phyloP scores from a whole-genome alignment of 2,329 filamentous ascomycete genomes.

The Penicillium sp. region DNA sequence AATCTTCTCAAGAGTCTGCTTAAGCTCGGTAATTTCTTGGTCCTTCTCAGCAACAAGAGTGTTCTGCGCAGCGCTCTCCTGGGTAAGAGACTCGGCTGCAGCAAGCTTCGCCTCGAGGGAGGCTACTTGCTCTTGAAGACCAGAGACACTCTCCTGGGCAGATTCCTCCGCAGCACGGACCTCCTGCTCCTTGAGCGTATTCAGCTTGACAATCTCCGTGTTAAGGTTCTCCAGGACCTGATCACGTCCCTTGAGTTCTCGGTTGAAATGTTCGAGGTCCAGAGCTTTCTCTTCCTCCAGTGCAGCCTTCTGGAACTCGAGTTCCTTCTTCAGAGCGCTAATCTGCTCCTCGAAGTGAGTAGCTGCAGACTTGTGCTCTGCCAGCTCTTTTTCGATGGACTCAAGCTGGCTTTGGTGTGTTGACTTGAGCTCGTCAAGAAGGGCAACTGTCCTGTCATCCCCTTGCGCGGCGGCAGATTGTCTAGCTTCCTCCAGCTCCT shows the following conservation, averaged over 20 bases:
- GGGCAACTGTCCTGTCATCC: conserved; percentile 28
- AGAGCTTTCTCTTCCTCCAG: conserved; percentile 29
- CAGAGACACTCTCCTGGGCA: conserved; percentile 21
- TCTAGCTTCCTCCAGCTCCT: conserved; percentile 34
- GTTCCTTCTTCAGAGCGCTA: conserved; percentile 23
- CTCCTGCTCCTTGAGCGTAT: conserved; percentile 31
- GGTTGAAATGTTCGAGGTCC: conserved; percentile 25
- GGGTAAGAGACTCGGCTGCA: conserved; percentile 24
- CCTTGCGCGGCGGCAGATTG: conserved; percentile 30
- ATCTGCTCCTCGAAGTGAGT: conserved; percentile 26
- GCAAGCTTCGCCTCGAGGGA: conserved; percentile 31
- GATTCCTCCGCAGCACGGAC: conserved; percentile 29
- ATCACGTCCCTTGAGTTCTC: conserved; percentile 30
- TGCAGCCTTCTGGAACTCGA: conserved; percentile 25
- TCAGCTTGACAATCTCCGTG: conserved; percentile 31
- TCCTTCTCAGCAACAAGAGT: conserved; percentile 30
- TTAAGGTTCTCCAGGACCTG: conserved; percentile 35
- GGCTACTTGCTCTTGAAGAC: conserved; percentile 30
- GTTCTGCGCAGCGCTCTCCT: conserved; percentile 20
- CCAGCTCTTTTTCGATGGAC: conserved; percentile 29
- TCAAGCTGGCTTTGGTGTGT: conserved; percentile 32
- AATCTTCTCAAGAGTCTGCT: conserved; percentile 26
- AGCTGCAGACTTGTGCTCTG: conserved; percentile 27
- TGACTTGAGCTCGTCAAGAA: conserved; percentile 33
- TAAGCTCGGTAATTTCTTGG: conserved; percentile 29